Evolutionary conservation across 805 yeast species (phyloP).

Genomic region (Kazachstania kunashirensis): DNA sequence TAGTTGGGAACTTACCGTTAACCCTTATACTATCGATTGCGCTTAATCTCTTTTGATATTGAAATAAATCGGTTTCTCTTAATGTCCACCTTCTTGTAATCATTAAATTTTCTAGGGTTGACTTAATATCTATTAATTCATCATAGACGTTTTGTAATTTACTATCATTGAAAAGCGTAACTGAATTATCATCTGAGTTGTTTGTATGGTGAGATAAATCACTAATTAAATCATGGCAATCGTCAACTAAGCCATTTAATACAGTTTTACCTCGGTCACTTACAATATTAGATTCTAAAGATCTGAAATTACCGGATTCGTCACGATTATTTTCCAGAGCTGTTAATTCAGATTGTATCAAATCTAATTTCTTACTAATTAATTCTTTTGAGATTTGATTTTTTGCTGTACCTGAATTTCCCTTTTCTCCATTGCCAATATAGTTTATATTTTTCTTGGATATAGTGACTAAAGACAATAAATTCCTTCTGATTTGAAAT

Average conservation of each 20-base stretch:
- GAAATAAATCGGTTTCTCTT: constrained; percentile 88
- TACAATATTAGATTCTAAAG: constrained; percentile 28
- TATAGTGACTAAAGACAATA: constrained; percentile 42
- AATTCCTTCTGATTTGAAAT: constrained; percentile 51
- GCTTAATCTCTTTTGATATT: constrained; percentile 65
- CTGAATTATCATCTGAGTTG: constrained; percentile 10
- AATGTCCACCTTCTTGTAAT: constrained; percentile 96
- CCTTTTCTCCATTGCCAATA: constrained; percentile 5
- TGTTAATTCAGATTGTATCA: constrained; percentile 32
- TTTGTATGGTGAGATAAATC: constrained; percentile 46
- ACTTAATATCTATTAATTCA: constrained; percentile 54
- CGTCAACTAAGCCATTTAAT: constrained; percentile 69
- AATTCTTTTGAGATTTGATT: constrained; percentile 12
- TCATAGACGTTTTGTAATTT: constrained; percentile 52
- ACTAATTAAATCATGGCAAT: constrained; percentile 63
- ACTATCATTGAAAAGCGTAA: constrained; percentile 34
- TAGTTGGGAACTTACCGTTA: constrained; percentile 44
- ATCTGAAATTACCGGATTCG: constrained; percentile 44
- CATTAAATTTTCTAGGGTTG: constrained; percentile 68
- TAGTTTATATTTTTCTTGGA: constrained; percentile 17
- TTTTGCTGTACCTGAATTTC: constrained; percentile 1
- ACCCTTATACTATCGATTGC: constrained; percentile 66
- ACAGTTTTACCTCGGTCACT: constrained; percentile 37
- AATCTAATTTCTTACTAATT: constrained; percentile 26
- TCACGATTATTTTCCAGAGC: constrained; percentile 43